Conservation (phyloP, 176 grass and related monocot species). For the Eremochloa ophiuroides region DNA sequence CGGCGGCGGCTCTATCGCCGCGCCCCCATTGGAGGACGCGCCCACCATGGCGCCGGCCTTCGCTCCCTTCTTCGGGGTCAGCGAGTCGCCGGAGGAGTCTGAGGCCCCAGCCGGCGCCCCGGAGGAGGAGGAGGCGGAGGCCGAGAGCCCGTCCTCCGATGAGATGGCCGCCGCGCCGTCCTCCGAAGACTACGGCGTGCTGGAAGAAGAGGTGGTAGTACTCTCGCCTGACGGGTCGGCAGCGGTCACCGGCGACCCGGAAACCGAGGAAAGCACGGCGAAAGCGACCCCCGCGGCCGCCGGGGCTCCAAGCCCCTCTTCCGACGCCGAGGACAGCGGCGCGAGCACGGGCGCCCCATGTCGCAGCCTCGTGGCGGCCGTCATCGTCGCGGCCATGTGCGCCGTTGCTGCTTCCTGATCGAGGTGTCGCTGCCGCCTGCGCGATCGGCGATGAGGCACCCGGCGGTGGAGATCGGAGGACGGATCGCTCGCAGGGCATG, state of each 20-base stretch:
- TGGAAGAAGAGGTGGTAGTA: background rate
- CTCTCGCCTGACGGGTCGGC: background rate
- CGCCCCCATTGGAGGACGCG: background rate
- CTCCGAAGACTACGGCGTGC: background rate
- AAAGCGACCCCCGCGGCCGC: background rate
- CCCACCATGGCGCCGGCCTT: background rate
- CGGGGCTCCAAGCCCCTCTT: background rate
- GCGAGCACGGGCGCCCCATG: background rate
- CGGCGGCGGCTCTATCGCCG: background rate
- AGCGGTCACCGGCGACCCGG: background rate
- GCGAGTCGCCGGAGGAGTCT: constrained; percentile 5
- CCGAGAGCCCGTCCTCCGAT: background rate
- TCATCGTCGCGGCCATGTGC: background rate
- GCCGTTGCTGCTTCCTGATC: constrained; percentile 14
- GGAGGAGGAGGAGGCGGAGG: background rate
- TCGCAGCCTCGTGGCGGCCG: background rate
- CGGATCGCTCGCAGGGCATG: background rate
- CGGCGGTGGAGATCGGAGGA: background rate
- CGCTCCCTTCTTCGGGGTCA: background rate
- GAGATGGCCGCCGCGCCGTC: background rate
- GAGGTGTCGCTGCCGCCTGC: background rate
- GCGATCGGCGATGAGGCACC: background rate
- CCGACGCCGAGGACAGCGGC: constrained; percentile 15
- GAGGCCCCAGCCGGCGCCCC: constrained; percentile 20
- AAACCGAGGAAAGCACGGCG: background rate